Conservation (phyloP, 225 moss, liverwort and hornwort genomes). For the Physcomitrellopsis africana region DNA sequence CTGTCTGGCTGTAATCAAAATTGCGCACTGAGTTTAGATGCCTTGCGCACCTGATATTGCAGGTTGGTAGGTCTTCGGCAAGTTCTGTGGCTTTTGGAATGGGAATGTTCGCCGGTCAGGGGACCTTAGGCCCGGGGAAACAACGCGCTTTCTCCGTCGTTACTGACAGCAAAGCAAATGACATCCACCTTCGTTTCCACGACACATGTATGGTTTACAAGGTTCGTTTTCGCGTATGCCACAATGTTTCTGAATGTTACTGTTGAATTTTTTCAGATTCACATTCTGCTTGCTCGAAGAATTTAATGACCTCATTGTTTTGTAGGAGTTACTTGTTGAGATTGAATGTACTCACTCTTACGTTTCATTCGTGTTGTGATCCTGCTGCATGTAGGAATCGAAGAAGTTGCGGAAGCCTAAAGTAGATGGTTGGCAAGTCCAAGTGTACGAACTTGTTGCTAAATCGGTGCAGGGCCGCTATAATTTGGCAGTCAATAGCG, state of each 20-base stretch:
- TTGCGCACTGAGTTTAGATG: neutral
- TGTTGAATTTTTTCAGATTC: neutral
- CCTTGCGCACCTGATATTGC: slow-evolving; percentile 11
- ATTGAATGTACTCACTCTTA: neutral
- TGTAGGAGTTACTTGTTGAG: too few species aligned
- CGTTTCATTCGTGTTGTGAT: slow-evolving; percentile 6
- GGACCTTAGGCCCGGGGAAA: slow-evolving; percentile 57
- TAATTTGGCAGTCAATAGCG: slow-evolving; percentile 53
- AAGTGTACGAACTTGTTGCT: slow-evolving; percentile 60
- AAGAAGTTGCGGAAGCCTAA: slow-evolving; percentile 73
- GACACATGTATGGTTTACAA: slow-evolving; percentile 84
- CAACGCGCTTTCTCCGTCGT: slow-evolving; percentile 77
- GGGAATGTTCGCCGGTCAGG: slow-evolving; percentile 68
- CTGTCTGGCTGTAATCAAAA: neutral
- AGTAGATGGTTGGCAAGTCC: slow-evolving; percentile 63
- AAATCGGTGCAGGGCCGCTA: slow-evolving; percentile 54
- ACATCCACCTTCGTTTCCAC: slow-evolving; percentile 81
- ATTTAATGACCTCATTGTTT: neutral
- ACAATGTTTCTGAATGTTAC: slow-evolving; percentile 43
- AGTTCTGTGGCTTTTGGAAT: slow-evolving; percentile 91
- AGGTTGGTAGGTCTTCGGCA: slow-evolving; percentile 80
- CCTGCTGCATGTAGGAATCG: slow-evolving; percentile 56
- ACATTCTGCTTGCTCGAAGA: neutral
- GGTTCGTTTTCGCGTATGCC: slow-evolving; percentile 33
- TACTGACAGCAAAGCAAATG: slow-evolving; percentile 64